A percentile compares a stretch with the other conserved stretches of the same genome.
These are phyloP conservation scores for Mrakia frigida DNA, from an alignment of 768 basidiomycete genomes.

Conservation along the genomic window DNA sequence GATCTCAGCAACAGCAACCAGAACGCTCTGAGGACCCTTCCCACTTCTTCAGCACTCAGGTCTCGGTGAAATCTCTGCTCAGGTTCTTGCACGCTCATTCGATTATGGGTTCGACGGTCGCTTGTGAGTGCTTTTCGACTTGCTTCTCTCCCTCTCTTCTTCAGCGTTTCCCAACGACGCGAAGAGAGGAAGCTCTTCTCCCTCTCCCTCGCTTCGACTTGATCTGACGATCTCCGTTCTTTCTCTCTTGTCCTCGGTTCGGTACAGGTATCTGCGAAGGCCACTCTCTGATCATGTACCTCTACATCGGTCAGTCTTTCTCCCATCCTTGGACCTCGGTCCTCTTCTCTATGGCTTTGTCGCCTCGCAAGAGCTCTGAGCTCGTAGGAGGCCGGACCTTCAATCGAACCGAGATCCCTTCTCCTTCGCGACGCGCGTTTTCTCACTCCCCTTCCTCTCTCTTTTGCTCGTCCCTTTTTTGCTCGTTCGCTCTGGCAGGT, in stretches of 20 bases:
- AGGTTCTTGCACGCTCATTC: slow-evolving; percentile 76
- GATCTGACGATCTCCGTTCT: background rate
- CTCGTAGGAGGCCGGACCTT: background rate
- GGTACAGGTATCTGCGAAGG: slow-evolving; percentile 67
- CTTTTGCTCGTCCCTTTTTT: background rate
- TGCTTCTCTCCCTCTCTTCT: background rate
- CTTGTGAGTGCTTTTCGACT: slow-evolving; percentile 58
- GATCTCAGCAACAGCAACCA: background rate
- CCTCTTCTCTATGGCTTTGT: background rate
- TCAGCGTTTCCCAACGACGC: too few species aligned
- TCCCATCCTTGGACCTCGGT: slow-evolving; percentile 1
- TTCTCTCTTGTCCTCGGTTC: background rate
- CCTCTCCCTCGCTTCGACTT: background rate
- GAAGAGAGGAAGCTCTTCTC: too few species aligned
- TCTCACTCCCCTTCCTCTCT: too few species aligned
- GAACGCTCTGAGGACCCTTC: slow-evolving; percentile 48
- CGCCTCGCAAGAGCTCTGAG: background rate
- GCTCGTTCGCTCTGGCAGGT: background rate
- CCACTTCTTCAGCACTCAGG: slow-evolving; percentile 58
- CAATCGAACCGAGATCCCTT: background rate
- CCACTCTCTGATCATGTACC: slow-evolving; percentile 80
- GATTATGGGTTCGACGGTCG: slow-evolving; percentile 77
- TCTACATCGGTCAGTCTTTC: slow-evolving; percentile 61
- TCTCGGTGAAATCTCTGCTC: slow-evolving; percentile 68
- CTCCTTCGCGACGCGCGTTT: background rate